phyloP scores from a whole-genome alignment of 768 basidiomycete genomes.

The Psilocybe cubensis region DNA sequence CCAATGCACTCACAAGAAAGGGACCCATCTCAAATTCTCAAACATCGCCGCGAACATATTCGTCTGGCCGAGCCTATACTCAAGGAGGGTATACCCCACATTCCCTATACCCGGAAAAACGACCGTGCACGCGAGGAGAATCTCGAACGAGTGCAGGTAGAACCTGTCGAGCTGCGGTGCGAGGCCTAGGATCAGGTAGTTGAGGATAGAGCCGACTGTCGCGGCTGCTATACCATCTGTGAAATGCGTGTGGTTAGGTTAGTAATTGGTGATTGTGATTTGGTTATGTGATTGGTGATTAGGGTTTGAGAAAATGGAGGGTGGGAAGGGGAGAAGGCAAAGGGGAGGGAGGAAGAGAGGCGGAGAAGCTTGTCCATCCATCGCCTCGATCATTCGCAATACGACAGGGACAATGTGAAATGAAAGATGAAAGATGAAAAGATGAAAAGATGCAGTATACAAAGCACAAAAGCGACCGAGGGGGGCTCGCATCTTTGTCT shows the following conservation, averaged over 20 bases:
- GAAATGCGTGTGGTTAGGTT: too few species aligned
- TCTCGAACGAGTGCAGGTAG: constrained; percentile 82
- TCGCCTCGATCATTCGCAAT: too few species aligned
- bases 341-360: constrained; percentile 3
- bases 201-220: constrained; percentile 65
- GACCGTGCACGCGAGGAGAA: constrained; percentile 74
- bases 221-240: constrained; percentile 74
- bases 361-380: too few species aligned
- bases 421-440: constrained; percentile 3
- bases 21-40: constrained; percentile 67
- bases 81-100: constrained; percentile 71
- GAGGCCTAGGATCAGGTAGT: constrained; percentile 78
- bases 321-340: too few species aligned
- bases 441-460: too few species aligned
- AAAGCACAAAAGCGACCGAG: too few species aligned
- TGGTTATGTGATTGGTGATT: too few species aligned
- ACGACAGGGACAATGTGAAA: too few species aligned
- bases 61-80: constrained; percentile 73
- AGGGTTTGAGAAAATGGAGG: too few species aligned
- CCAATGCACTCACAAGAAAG: constrained; percentile 66
- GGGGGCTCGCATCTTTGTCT: too few species aligned
- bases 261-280: too few species aligned
- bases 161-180: constrained; percentile 68
- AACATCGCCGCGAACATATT: constrained; percentile 49
- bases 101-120: constrained; percentile 83